Base-by-base conservation (phyloP, 192 early-diverging fungal species). In the Coemansia interrupta region DNA sequence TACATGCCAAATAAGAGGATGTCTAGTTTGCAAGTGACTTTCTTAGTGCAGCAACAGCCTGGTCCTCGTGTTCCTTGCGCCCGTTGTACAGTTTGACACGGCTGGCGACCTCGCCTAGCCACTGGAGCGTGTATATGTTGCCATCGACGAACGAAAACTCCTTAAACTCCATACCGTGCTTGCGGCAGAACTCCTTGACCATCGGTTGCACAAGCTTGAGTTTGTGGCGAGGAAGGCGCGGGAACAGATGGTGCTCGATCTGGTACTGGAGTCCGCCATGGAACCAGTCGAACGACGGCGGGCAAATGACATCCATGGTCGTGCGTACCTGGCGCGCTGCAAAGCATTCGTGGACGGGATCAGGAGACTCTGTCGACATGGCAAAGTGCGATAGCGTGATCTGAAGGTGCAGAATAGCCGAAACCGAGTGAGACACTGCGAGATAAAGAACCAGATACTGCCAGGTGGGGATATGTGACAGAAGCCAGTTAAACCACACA, bases 211-310 rank as follows among this genome's bases (percentile, higher is more conserved):
- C 82, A 0, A 53, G 26, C 42, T 87, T 77, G 28, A 98, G 80
- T 68, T 95, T 93, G 75, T 95, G 93, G 26, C 95, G 85, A 6
- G 95, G 93, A 19, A 94, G 68, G 36, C 95, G 86, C 54, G 96
- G 96, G 70, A 92, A 98, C 29, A 98, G 72, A 72, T 98, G 96
- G 80, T 98, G 96, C 28, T 88, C 87, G n/a, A 89, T 88, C 73
- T 98, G 96, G 81, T 86, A 98, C 73, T 97, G 95, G 19, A 97
- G 81, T 2, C 93, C 95, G 54, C 96, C 96, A 60, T 98, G 96
- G 85, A 95, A 92, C 93, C 92, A 96, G 72, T 98, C 96, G 44
- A 98, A 57, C 89, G 90, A 95, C 56, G 66, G 70, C 18, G 93
- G 89, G 73, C 96, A 98, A 64, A 92, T 90, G 0, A 98, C 92